Evolutionary conservation across 2,329 filamentous ascomycete genomes (phyloP).

Genomic region (Fonsecaea multimorphosa): DNA sequence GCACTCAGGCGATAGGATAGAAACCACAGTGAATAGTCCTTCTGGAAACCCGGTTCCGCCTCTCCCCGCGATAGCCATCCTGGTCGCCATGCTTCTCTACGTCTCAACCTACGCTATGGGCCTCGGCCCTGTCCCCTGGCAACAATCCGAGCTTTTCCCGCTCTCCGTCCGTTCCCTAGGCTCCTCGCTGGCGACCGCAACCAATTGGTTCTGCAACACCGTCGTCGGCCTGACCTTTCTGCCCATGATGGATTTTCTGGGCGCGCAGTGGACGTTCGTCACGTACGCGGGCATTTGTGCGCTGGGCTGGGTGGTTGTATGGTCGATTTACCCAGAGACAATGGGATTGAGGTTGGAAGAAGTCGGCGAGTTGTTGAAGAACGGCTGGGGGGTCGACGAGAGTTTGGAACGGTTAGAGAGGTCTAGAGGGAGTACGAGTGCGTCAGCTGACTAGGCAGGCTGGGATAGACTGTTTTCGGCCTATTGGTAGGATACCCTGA

Average conservation of each 20-base stretch:
- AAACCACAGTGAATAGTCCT: not conserved
- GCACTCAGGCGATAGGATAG: constrained; percentile 31
- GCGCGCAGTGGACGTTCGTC: constrained; percentile 77
- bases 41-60: constrained; percentile 42
- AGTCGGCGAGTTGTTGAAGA: constrained; percentile 71
- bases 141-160: constrained; percentile 91
- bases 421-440: not conserved
- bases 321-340: constrained; percentile 84
- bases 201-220: constrained; percentile 89
- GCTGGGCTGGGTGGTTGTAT: constrained; percentile 70
- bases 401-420: constrained; percentile 44
- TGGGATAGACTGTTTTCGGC: not conserved
- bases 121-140: constrained; percentile 92
- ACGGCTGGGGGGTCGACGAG: constrained; percentile 73
- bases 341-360: constrained; percentile 82
- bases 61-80: constrained; percentile 63
- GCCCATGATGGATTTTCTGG: constrained; percentile 79
- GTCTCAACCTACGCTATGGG: constrained; percentile 86
- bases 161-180: constrained; percentile 66
- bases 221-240: constrained; percentile 84
- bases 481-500: not conserved
- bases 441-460: no score
- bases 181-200: constrained; percentile 69
- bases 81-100: constrained; percentile 79
- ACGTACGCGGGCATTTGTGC: constrained; percentile 77